Evolutionary conservation across 148 eudicot genomes (phyloP), one percentile per base, ranked within the genome.

Genomic region (Drosera capensis): DNA sequence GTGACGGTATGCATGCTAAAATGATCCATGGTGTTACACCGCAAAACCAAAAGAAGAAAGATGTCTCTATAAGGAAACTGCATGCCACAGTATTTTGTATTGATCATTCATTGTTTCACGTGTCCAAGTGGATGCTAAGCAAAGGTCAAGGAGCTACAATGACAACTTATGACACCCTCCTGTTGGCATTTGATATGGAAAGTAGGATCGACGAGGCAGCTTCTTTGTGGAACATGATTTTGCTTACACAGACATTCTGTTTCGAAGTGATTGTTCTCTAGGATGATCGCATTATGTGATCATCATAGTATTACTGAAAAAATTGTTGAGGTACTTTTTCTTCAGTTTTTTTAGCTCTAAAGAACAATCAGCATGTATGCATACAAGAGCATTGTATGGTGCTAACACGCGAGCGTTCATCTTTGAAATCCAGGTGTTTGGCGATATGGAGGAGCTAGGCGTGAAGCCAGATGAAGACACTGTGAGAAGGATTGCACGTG

Each of bases 131-230:
- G 96, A 87, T 87, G 96, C 50, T 87, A 54, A 67, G 96, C 66
- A 88, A 83, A 75, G 96, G 94, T 49, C 94, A 88, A 78, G 92
- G 94, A 55, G 79, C 86, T 48, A 88, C 96, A 46, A 83, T 88
- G 97, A 71, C 71, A 36, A 80, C 97, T 29, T 83, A 84, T 48
- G 92, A 88, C 58, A 49, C 70, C 30, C 68, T 83, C 40, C 60
- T 83, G 8, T 65, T 83, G 39, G 94, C 96, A 15, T 83, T 71
- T 58, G 96, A 83, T 54, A 71, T 67, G 71, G 79, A 70, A 51
- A 31, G 36, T 14, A 77, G 97, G 62, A 53, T 73, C 23, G 86
- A 83, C 41, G 97, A 88, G 66, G 97, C 97, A 46, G 84, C 71
- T 52, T 77, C 77, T 15, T 63, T 88, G 49, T 88, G 97, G 97